Evolutionary conservation across 176 grass and related monocot genomes (phyloP), one percentile per base, ranked within the genome.

Genomic region (Themeda triandra): DNA sequence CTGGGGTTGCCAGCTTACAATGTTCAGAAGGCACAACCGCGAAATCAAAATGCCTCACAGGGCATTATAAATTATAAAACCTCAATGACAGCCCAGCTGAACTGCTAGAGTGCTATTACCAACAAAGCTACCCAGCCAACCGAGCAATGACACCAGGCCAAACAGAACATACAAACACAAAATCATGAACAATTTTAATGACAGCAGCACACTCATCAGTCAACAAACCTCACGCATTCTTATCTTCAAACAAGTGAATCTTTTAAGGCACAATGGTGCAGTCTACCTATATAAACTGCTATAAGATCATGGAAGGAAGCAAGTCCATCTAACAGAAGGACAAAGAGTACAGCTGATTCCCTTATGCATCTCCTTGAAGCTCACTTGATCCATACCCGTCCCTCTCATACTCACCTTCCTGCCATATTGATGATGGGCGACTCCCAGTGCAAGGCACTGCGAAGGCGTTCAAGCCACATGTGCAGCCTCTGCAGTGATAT

Each of bases 321-420:
- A 71, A 71, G 23, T 44, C 27, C 11, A 24, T 42, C 59, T n/a
- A n/a, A n/a, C 4, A 23, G 48, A 73, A 10, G 33, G 31, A 36
- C 11, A 29, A 18, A 18, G 23, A 5, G 18, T 31, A 6, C 15
- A 51, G 2, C 48, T 14, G 23, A 33, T 69, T 77, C 33, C 35
- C 29, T 53, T 18, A 29, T 82, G 49, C 56, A 82, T 56, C 80
- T 82, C 27, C 69, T 56, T 67, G 62, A 10, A 28, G 31, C 62
- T 84, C 62, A 76, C 40, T 54, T 14, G 32, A 48, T 41, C 46
- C 6, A 8, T 17, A 18, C 6, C 18, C 73, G 68, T 56, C 53
- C 32, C n/a, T 84, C 40, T 58, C 70, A 18, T 23, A 33, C 6
- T 18, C 6, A 12, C n/a, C 31, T 24, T 19, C 3, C 42, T 4